Percentiles rank a stretch among this genome's conserved stretches.
Evolutionary conservation across 1,139 yeast genomes (phyloP).

Genomic region (Lodderomyces parapsilosis): DNA sequence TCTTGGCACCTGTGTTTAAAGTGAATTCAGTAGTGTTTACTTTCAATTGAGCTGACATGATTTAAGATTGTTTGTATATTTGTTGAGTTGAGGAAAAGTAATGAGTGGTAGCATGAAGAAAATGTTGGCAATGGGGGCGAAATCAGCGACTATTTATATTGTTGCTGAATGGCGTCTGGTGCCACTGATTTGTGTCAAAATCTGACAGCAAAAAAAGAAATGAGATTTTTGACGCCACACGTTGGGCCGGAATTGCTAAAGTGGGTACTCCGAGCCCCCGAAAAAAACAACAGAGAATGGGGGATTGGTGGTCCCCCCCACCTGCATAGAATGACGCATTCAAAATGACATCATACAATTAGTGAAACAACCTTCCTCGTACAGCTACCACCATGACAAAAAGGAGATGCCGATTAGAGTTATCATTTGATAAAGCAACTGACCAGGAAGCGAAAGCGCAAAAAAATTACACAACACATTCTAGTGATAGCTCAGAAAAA

Average conservation of each 20-base stretch:
- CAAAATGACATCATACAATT: no score
- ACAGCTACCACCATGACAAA: no score
- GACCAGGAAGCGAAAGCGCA: no score
- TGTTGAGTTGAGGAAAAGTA: background rate
- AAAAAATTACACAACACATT: no score
- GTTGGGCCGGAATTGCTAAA: background rate
- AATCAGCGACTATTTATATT: background rate
- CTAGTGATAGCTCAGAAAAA: no score
- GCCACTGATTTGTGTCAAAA: background rate
- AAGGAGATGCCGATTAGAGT: no score
- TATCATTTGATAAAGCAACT: no score
- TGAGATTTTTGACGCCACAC: background rate
- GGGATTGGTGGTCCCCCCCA: background rate
- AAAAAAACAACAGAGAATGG: no score
- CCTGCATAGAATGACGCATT: no score
- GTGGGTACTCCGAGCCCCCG: background rate
- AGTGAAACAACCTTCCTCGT: no score
- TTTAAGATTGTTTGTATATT: background rate
- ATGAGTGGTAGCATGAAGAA: background rate
- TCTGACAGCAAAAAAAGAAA: conserved; percentile 2
- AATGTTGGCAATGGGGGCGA: background rate
- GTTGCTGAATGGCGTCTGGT: background rate
- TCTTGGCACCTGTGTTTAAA: conserved; percentile 61
- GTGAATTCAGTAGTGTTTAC: conserved; percentile 26
- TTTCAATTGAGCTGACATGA: conserved; percentile 12